Conservation (phyloP, 2,329 filamentous ascomycete species). For the Arthrocladium fulminans region DNA sequence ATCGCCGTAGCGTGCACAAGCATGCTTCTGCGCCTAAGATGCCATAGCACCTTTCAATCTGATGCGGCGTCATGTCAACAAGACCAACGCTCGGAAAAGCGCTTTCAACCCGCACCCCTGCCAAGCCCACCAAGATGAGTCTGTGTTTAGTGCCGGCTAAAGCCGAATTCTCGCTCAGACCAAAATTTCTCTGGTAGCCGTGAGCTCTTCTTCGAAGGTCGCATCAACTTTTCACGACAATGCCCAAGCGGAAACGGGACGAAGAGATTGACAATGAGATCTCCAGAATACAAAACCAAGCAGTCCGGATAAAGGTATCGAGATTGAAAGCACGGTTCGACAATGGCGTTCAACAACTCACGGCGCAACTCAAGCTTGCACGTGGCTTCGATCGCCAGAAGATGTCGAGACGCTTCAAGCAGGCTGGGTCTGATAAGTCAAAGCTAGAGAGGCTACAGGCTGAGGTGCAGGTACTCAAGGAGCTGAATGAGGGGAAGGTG, state of each 20-base stretch:
- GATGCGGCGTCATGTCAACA: too few species aligned
- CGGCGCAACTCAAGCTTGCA: constrained; percentile 47
- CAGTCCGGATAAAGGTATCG: constrained; percentile 27
- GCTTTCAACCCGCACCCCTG: background rate
- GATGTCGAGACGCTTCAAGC: constrained; percentile 50
- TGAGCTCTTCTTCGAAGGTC: background rate
- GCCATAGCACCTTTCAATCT: too few species aligned
- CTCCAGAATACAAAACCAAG: constrained; percentile 20
- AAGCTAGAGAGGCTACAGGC: constrained; percentile 39
- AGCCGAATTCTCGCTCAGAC: background rate
- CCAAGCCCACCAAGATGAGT: background rate
- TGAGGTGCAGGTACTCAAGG: constrained; percentile 51
- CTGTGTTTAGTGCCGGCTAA: background rate
- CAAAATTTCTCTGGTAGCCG: background rate
- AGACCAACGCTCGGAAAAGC: too few species aligned
- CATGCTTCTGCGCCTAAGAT: too few species aligned
- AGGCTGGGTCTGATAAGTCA: constrained; percentile 37
- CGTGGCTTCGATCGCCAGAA: constrained; percentile 57
- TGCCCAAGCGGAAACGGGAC: constrained; percentile 24
- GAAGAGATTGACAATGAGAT: constrained; percentile 2
- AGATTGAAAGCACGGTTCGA: constrained; percentile 41
- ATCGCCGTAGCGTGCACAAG: too few species aligned
- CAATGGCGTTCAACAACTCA: constrained; percentile 42
- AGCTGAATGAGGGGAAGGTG: constrained; percentile 41
- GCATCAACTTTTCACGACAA: constrained; percentile 7